These are phyloP conservation scores for Sedum album DNA, from an alignment of 164 flowering plant species.

Conservation along the genomic window DNA sequence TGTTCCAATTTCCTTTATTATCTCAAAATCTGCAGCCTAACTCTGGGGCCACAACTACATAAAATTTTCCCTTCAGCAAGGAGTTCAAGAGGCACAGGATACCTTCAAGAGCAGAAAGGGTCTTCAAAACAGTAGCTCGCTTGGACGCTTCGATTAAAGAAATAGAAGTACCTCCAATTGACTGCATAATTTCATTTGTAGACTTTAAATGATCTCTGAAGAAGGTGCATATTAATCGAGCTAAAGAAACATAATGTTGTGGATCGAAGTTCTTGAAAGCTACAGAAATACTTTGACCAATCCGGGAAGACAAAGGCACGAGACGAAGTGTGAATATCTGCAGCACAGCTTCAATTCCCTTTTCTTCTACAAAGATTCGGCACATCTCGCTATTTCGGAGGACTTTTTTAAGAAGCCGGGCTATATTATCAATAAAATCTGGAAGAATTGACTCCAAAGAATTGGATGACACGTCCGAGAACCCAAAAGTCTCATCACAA, in stretches of 20 bases:
- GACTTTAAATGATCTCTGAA: slow-evolving; percentile 60
- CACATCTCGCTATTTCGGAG: slow-evolving; percentile 90
- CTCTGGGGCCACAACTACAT: slow-evolving; percentile 64
- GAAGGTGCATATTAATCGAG: slow-evolving; percentile 62
- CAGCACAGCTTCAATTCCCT: slow-evolving; percentile 80
- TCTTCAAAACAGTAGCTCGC: slow-evolving; percentile 42
- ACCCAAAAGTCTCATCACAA: slow-evolving; percentile 39
- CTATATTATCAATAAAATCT: slow-evolving; percentile 64
- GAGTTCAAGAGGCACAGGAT: slow-evolving; percentile 54
- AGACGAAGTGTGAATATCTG: slow-evolving; percentile 63
- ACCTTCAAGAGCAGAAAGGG: slow-evolving; percentile 69
- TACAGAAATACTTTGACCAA: slow-evolving; percentile 61
- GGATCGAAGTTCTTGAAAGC: slow-evolving; percentile 83
- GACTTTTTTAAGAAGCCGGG: slow-evolving; percentile 79
- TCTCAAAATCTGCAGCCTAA: slow-evolving; percentile 81
- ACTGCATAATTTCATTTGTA: slow-evolving; percentile 40
- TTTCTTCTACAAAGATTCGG: slow-evolving; percentile 82
- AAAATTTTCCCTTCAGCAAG: slow-evolving; percentile 60
- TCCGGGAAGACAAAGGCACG: slow-evolving; percentile 54
- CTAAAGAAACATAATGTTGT: slow-evolving; percentile 72
- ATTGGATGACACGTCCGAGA: slow-evolving; percentile 36
- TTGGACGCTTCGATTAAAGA: slow-evolving; percentile 37
- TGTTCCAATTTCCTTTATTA: slow-evolving; percentile 67
- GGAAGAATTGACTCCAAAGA: slow-evolving; percentile 62
- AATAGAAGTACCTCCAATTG: slow-evolving; percentile 50